A percentile compares a stretch with the other conserved stretches of the same genome.
Conservation (phyloP, 306 rosid genomes). For the Corylus heterophylla region DNA sequence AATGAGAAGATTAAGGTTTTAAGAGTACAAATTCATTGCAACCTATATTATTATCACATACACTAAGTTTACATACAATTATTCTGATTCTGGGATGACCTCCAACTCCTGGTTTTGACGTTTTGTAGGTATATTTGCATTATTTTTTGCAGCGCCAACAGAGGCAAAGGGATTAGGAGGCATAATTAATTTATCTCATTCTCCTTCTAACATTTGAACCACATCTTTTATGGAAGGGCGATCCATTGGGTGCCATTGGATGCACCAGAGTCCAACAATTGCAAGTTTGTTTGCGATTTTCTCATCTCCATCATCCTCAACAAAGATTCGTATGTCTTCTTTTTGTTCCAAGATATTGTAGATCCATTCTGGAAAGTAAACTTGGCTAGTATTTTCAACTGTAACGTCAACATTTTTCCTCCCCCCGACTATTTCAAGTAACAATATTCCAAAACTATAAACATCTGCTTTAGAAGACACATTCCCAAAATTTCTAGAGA, state of each 20-base stretch:
- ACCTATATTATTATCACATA: too few relatives aligned
- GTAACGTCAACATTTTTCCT: slow-evolving; percentile 11
- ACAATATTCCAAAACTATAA: slow-evolving; percentile 38
- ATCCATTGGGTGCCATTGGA: slow-evolving; percentile 40
- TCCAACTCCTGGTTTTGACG: slow-evolving; percentile 18
- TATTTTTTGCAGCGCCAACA: not conserved
- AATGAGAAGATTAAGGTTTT: too few relatives aligned
- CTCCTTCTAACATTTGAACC: slow-evolving; percentile 39
- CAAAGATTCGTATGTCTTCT: not conserved
- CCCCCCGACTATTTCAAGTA: slow-evolving; percentile 39
- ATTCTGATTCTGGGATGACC: slow-evolving; percentile 27
- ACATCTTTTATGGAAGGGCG: slow-evolving; percentile 44
- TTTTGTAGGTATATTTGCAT: not conserved
- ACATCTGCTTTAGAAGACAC: slow-evolving; percentile 40
- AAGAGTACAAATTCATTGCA: too few relatives aligned
- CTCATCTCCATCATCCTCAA: slow-evolving; percentile 13
- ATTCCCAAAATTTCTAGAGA: slow-evolving; percentile 39
- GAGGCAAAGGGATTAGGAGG: slow-evolving; percentile 35
- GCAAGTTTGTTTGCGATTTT: slow-evolving; percentile 32
- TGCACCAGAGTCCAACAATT: slow-evolving; percentile 45
- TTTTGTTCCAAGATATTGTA: slow-evolving; percentile 26
- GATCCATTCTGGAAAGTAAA: slow-evolving; percentile 40
- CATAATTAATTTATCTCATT: slow-evolving; percentile 11
- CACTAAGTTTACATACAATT: not conserved
- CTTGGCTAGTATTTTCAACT: not conserved